phyloP scores from a whole-genome alignment of 441 rosid genomes.

The Iberis amara region DNA sequence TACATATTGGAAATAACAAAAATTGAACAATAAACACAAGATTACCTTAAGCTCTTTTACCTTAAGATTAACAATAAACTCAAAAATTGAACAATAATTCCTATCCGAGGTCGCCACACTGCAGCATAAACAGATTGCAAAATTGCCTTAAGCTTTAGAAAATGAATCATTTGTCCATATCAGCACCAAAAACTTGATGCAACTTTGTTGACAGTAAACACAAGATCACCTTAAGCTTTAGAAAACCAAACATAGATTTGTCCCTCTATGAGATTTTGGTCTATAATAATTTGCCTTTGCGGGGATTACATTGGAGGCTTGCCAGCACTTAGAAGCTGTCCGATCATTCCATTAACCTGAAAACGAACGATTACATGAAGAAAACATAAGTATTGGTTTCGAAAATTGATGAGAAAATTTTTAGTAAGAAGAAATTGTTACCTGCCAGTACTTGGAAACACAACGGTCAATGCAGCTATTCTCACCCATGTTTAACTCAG shows the following conservation, averaged over 20 bases:
- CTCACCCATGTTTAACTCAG: slow-evolving; percentile 96
- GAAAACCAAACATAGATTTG: slow-evolving; percentile 18
- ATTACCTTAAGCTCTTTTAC: no score
- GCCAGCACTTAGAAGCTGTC: slow-evolving; percentile 81
- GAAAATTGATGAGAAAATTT: slow-evolving; percentile 7
- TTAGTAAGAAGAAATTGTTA: slow-evolving; percentile 18
- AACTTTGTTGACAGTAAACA: slow-evolving; percentile 16
- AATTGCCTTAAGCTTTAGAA: no score
- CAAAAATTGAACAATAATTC: no score
- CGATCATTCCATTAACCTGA: slow-evolving; percentile 76
- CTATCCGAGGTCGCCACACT: no score
- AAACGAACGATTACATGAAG: slow-evolving; percentile 10
- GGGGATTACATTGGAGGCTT: slow-evolving; percentile 59
- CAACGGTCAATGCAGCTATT: slow-evolving; percentile 98
- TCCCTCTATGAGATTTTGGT: slow-evolving; percentile 20
- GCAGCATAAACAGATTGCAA: no score
- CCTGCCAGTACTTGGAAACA: slow-evolving; percentile 95
- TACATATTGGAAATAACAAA: no score
- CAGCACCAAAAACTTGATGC: slow-evolving; percentile 19
- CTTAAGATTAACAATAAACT: no score
- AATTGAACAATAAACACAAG: no score
- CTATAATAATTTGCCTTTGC: neutral
- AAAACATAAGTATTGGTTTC: neutral
- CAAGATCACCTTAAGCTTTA: slow-evolving; percentile 16
- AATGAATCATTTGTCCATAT: slow-evolving; percentile 7